phyloP scores from a whole-genome alignment of 495 filamentous ascomycete species.

The Podospora anserina region DNA sequence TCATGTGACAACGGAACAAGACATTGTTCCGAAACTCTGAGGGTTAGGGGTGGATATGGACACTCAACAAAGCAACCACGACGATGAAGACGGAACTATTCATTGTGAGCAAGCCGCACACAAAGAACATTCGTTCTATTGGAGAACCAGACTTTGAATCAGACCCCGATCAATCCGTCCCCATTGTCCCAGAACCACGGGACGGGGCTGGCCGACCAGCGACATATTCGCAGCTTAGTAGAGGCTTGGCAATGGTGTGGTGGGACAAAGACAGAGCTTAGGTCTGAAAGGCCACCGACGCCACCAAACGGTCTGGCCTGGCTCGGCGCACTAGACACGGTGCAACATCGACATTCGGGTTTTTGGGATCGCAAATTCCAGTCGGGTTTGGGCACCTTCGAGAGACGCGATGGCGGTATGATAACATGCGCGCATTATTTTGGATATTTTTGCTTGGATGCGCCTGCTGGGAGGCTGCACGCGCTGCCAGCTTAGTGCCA shows the following conservation, averaged over 20 bases:
- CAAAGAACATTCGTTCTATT: neutral
- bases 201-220: neutral
- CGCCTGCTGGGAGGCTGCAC: constrained; percentile 10
- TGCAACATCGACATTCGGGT: neutral
- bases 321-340: neutral
- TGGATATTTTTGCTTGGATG: constrained; percentile 41
- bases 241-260: neutral
- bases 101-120: neutral
- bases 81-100: neutral
- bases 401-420: constrained; percentile 11
- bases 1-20: neutral
- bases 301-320: neutral
- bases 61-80: neutral
- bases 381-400: neutral
- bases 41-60: neutral
- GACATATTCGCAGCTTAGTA: neutral
- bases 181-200: too few species aligned
- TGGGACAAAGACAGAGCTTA: neutral
- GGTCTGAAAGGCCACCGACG: constrained; percentile 3
- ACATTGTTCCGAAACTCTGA: neutral
- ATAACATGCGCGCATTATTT: constrained; percentile 17
- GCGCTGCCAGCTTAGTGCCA: constrained; percentile 33
- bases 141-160: neutral
- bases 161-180: neutral
- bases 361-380: neutral